These are phyloP conservation scores for Bipolaris oryzae DNA, from an alignment of 2,329 filamentous ascomycete species.

Conservation along the genomic window DNA sequence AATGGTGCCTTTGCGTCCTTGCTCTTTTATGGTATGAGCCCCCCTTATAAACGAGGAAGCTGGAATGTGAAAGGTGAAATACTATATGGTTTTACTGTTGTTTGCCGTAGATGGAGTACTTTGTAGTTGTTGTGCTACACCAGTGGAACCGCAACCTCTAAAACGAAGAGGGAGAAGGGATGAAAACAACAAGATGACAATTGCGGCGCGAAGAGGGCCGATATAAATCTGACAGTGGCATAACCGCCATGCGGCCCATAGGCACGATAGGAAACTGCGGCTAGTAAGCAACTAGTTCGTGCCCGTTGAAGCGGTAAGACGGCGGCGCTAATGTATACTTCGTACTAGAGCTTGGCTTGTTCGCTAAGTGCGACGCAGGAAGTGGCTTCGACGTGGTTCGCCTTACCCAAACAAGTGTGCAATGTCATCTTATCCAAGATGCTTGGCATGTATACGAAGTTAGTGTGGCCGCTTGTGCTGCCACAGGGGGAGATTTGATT, in stretches of 20 bases:
- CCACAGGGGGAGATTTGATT: background rate
- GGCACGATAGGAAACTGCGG: constrained; percentile 4
- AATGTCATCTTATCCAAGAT: background rate
- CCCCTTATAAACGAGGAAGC: background rate
- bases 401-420: constrained; percentile 2
- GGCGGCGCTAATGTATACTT: constrained; percentile 7
- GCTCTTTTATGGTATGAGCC: background rate
- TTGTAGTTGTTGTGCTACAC: background rate
- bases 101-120: background rate
- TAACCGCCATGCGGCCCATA: constrained; percentile 7
- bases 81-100: background rate
- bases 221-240: background rate
- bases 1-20: background rate
- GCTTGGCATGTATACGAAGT: background rate
- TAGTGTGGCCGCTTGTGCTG: background rate
- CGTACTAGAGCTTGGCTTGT: constrained; percentile 4
- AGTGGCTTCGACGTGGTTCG: background rate
- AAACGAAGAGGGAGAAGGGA: background rate
- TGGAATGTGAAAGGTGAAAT: background rate
- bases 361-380: constrained; percentile 1
- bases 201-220: background rate
- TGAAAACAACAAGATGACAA: background rate
- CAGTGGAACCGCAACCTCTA: background rate
- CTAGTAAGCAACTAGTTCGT: constrained; percentile 6
- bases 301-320: constrained; percentile 13